Conservation (phyloP, 257 asterid species). For the Haberlea rhodopensis region DNA sequence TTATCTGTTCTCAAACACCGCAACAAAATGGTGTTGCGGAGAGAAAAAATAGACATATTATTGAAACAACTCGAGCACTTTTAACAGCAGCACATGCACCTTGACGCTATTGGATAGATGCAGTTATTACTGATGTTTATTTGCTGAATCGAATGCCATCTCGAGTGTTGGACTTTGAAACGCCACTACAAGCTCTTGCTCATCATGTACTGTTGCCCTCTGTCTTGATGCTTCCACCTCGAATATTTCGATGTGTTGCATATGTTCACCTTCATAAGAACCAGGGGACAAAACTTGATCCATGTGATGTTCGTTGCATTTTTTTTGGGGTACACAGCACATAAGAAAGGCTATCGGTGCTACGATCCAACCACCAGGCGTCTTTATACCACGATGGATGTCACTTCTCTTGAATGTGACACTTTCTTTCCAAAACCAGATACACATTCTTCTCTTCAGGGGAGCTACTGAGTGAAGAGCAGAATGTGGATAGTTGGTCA, state of each 20-base stretch:
- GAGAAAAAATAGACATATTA: background rate
- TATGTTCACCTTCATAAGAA: slow-evolving; percentile 13
- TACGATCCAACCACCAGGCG: background rate
- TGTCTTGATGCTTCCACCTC: slow-evolving; percentile 11
- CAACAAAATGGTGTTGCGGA: slow-evolving; percentile 18
- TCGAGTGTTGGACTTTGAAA: background rate
- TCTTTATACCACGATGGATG: slow-evolving; percentile 5
- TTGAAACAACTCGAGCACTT: background rate
- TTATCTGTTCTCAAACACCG: background rate
- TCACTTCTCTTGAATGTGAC: background rate
- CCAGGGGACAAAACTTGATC: slow-evolving; percentile 15
- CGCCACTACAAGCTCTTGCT: background rate
- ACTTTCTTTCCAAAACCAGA: background rate
- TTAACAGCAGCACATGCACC: background rate
- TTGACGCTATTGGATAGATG: background rate
- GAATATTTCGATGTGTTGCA: slow-evolving; percentile 17
- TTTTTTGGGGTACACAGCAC: slow-evolving; percentile 17
- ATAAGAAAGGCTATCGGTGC: slow-evolving; percentile 10
- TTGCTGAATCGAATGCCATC: slow-evolving; percentile 6
- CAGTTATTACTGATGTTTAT: background rate
- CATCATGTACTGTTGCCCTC: background rate
- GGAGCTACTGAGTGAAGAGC: background rate
- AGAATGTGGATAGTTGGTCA: background rate
- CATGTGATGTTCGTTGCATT: slow-evolving; percentile 7
- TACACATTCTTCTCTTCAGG: slow-evolving; percentile 20